A percentile compares a stretch with the other conserved stretches of the same genome.
These are phyloP conservation scores for Pterocarpus macrocarpus DNA, from an alignment of 306 rosid species.

Conservation along the genomic window DNA sequence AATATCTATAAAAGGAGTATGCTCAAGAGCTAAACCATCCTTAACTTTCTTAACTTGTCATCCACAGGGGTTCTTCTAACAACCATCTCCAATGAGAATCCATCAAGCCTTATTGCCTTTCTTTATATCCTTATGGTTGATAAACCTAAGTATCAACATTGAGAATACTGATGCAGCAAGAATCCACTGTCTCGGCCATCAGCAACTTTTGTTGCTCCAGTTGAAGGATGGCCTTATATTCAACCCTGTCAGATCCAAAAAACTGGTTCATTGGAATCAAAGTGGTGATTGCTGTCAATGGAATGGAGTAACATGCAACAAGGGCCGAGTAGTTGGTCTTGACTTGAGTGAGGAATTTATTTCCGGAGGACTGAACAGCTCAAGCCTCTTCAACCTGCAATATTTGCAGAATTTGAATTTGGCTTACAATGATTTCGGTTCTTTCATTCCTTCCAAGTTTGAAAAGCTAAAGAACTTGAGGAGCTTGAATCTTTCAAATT, in stretches of 20 bases:
- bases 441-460: constrained; percentile 43
- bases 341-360: constrained; percentile 47
- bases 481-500: constrained; percentile 36
- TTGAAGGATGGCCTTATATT: constrained; percentile 39
- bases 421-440: constrained; percentile 24
- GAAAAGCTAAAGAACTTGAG: constrained; percentile 33
- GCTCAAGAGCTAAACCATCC: background rate
- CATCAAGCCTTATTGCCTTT: background rate
- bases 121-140: background rate
- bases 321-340: constrained; percentile 27
- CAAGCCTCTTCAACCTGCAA: constrained; percentile 47
- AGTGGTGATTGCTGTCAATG: constrained; percentile 51
- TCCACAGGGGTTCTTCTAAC: background rate
- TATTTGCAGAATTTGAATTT: constrained; percentile 44
- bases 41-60: background rate
- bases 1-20: background rate
- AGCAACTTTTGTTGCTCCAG: constrained; percentile 3
- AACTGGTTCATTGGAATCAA: constrained; percentile 19
- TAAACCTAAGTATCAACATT: background rate
- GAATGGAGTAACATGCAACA: constrained; percentile 58
- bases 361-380: constrained; percentile 37
- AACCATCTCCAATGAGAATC: constrained; percentile 11
- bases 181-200: background rate
- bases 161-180: background rate
- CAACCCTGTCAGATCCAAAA: background rate